These are phyloP conservation scores for Domatiomyces catenatus DNA, from an alignment of 2,329 filamentous ascomycete species.

Conservation along the genomic window DNA sequence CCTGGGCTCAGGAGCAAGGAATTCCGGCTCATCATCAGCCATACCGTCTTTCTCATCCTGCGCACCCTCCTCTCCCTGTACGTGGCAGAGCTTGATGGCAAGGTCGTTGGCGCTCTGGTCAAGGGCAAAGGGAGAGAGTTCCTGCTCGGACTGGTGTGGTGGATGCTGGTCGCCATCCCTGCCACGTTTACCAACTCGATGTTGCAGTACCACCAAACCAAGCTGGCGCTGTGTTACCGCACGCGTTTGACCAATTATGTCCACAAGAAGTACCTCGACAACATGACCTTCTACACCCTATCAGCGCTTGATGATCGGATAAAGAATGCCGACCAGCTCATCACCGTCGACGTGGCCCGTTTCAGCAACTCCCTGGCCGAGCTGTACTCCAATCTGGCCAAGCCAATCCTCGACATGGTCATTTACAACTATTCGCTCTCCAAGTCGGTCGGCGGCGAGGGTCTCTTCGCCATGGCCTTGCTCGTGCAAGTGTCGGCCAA, in stretches of 20 bases:
- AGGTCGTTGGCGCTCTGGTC: constrained; percentile 80
- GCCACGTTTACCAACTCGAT: constrained; percentile 98
- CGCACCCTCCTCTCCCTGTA: constrained; percentile 87
- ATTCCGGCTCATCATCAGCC: constrained; percentile 67
- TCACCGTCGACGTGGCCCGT: constrained; percentile 89
- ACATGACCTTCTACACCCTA: constrained; percentile 94
- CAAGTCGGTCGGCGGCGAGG: constrained; percentile 88
- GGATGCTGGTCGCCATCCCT: constrained; percentile 93
- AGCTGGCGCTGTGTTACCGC: constrained; percentile 81
- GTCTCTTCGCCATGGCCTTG: constrained; percentile 85
- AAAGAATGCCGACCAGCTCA: constrained; percentile 95
- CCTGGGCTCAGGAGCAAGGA: constrained; percentile 85
- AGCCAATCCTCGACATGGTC: constrained; percentile 84
- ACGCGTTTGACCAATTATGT: constrained; percentile 87
- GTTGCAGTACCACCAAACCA: constrained; percentile 94
- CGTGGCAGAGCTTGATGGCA: constrained; percentile 89
- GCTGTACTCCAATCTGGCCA: constrained; percentile 89
- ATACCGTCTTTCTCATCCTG: constrained; percentile 82
- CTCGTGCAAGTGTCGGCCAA: constrained; percentile 85
- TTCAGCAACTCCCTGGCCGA: constrained; percentile 93
- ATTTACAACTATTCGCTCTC: constrained; percentile 94
- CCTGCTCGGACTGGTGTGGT: constrained; percentile 76
- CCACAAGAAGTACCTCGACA: constrained; percentile 89
- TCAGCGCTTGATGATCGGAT: constrained; percentile 91
- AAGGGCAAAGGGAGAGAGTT: constrained; percentile 86